Conservation (phyloP, 1,284 basidiomycete genomes). For the Melampsora occidentalis region DNA sequence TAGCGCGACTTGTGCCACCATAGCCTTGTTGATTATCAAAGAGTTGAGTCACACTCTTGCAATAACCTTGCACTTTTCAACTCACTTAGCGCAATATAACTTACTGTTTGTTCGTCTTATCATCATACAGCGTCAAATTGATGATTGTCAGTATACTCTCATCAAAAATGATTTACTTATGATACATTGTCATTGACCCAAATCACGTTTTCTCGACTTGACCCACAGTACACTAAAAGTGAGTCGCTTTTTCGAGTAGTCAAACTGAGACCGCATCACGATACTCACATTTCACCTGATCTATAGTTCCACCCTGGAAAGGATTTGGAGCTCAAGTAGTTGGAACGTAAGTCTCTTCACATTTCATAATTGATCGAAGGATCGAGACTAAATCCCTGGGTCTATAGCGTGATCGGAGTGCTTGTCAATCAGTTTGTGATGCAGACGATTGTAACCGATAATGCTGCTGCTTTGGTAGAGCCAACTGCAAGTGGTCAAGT, state of each 20-base stretch:
- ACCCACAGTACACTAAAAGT: conserved; percentile 38
- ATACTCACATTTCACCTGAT: neutral
- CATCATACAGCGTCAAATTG: conserved; percentile 32
- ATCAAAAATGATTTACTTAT: neutral
- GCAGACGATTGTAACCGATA: conserved; percentile 32
- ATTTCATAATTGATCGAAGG: neutral
- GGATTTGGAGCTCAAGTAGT: conserved; percentile 32
- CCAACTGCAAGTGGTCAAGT: conserved; percentile 42
- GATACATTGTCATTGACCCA: neutral
- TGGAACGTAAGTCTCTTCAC: conserved; percentile 31
- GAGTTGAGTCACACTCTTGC: conserved; percentile 25
- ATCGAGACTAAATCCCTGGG: neutral
- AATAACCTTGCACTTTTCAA: neutral
- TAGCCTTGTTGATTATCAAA: conserved; percentile 38
- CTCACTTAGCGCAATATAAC: neutral
- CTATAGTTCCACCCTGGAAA: conserved; percentile 36
- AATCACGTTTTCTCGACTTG: neutral
- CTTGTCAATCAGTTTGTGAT: conserved; percentile 43
- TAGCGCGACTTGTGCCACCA: conserved; percentile 41
- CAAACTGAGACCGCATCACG: too few relatives aligned
- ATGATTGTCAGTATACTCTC: conserved; percentile 36
- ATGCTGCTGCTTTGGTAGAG: conserved; percentile 26
- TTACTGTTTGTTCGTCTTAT: neutral
- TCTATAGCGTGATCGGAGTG: conserved; percentile 20
- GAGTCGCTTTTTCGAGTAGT: neutral